These are phyloP conservation scores for Lachnellula willkommii DNA, from an alignment of 2,329 filamentous ascomycete genomes.

Conservation along the genomic window DNA sequence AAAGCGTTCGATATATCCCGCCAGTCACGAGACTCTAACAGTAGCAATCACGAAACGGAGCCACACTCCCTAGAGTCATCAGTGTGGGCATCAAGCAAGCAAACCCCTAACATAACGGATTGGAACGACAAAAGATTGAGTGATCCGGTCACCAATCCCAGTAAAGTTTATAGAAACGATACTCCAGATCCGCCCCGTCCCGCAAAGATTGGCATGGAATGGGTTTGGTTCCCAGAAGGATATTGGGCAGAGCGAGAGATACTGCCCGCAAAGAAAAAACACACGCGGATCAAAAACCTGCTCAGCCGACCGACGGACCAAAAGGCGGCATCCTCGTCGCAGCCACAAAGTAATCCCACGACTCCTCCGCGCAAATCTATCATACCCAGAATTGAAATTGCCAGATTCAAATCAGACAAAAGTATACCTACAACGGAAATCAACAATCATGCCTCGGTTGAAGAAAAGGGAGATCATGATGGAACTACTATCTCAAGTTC, in stretches of 20 bases:
- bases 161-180: neutral
- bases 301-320: slow-evolving; percentile 11
- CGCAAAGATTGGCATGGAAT: slow-evolving; percentile 50
- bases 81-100: neutral
- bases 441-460: neutral
- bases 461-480: neutral
- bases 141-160: neutral
- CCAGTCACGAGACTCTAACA: neutral
- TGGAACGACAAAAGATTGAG: slow-evolving; percentile 16
- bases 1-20: neutral
- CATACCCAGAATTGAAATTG: slow-evolving; percentile 6
- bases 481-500: too few relatives aligned
- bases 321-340: neutral
- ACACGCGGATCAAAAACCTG: slow-evolving; percentile 14
- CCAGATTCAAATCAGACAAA: neutral
- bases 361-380: neutral
- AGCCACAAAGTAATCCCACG: neutral
- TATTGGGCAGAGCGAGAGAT: slow-evolving; percentile 57
- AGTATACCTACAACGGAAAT: neutral
- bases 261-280: neutral
- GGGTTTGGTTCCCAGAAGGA: slow-evolving; percentile 58
- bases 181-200: slow-evolving; percentile 47
- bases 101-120: slow-evolving; percentile 8
- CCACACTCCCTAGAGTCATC: slow-evolving; percentile 2
- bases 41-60: neutral